Evolutionary conservation across 2,329 filamentous ascomycete genomes (phyloP).

Genomic region (Hyphodiscus sp.): DNA sequence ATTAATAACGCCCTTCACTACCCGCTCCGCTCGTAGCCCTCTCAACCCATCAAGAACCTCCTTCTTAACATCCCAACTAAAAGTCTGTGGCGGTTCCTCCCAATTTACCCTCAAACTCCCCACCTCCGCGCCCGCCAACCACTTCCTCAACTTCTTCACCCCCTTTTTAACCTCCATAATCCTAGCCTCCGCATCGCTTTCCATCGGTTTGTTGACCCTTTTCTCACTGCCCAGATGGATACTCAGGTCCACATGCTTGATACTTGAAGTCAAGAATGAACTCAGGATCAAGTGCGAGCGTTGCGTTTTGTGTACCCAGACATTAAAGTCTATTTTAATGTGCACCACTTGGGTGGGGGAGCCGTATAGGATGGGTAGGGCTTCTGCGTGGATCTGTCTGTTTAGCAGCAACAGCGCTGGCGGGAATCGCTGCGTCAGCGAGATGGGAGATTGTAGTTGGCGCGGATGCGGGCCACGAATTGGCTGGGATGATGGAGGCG

Average conservation of each 20-base stretch:
- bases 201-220: conserved; percentile 29
- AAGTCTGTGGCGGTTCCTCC: conserved; percentile 26
- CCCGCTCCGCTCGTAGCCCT: conserved; percentile 14
- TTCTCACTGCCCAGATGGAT: conserved; percentile 26
- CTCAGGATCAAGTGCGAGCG: conserved; percentile 21
- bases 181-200: conserved; percentile 25
- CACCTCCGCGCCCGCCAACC: conserved; percentile 22
- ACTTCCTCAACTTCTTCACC: conserved; percentile 22
- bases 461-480: conserved; percentile 23
- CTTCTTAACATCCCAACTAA: conserved; percentile 24
- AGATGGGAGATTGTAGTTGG: conserved; percentile 23
- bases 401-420: conserved; percentile 17
- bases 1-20: conserved; percentile 22
- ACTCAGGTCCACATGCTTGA: conserved; percentile 21
- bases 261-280: conserved; percentile 16
- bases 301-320: conserved; percentile 24
- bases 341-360: conserved; percentile 15
- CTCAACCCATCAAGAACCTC: conserved; percentile 23
- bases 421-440: conserved; percentile 20
- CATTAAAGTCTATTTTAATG: conserved; percentile 22
- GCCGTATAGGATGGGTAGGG: conserved; percentile 24
- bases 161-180: conserved; percentile 20
- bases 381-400: conserved; percentile 21
- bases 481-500: conserved; percentile 10
- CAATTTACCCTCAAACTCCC: conserved; percentile 20